Conservation (phyloP, 306 rosid species). For the Lupinus albus region DNA sequence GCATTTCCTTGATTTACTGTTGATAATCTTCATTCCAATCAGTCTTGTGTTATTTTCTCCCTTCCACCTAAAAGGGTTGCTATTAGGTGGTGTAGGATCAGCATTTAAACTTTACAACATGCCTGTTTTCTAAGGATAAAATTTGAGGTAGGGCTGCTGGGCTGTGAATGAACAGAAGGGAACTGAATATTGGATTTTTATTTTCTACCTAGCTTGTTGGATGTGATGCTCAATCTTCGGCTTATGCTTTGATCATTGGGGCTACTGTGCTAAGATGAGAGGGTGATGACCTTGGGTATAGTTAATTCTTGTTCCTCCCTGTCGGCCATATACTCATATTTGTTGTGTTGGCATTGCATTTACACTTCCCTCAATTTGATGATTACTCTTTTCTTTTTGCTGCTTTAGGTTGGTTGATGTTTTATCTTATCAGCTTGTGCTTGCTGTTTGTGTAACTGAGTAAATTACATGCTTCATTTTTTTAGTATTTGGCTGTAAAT, state of each 20-base stretch:
- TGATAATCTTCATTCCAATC: slow-evolving; percentile 1
- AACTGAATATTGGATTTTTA: background rate
- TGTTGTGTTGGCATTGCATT: slow-evolving; percentile 11
- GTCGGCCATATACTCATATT: too few relatives aligned
- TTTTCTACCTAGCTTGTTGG: background rate
- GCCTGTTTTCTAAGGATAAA: slow-evolving; percentile 4
- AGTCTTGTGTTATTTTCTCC: slow-evolving; percentile 20
- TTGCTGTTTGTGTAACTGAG: slow-evolving; percentile 25
- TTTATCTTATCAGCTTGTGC: slow-evolving; percentile 10
- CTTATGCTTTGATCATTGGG: background rate
- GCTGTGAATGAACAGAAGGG: background rate
- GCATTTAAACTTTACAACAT: slow-evolving; percentile 11
- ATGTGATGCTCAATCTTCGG: slow-evolving; percentile 7
- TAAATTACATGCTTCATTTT: slow-evolving; percentile 19
- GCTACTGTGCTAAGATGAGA: slow-evolving; percentile 12
- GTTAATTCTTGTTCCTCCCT: background rate
- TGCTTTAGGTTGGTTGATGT: slow-evolving; percentile 7
- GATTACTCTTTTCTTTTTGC: slow-evolving; percentile 9
- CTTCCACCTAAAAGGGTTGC: background rate
- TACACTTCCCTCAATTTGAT: background rate
- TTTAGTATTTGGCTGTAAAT: slow-evolving; percentile 18
- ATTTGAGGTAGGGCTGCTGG: background rate
- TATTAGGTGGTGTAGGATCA: slow-evolving; percentile 16
- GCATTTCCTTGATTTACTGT: slow-evolving; percentile 13
- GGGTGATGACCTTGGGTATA: background rate